Evolutionary conservation across 306 rosid species (phyloP).

Genomic region (Prunus kanzakura): DNA sequence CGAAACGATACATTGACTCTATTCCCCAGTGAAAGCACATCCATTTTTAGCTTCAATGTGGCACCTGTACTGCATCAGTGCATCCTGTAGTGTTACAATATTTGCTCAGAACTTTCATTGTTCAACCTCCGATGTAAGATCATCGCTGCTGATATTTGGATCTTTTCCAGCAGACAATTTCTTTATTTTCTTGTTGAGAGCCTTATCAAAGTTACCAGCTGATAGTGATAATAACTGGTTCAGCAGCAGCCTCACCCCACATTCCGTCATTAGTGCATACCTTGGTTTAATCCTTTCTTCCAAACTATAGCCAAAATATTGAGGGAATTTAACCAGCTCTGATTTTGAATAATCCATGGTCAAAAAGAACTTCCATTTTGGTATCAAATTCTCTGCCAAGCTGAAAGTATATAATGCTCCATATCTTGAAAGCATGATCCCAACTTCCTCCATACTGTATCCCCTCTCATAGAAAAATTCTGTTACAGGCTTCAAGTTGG

Average conservation of each 20-base stretch:
- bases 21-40: slow-evolving; percentile 4
- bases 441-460: slow-evolving; percentile 62
- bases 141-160: slow-evolving; percentile 21
- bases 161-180: slow-evolving; percentile 33
- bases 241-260: slow-evolving; percentile 59
- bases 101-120: slow-evolving; percentile 14
- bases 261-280: slow-evolving; percentile 52
- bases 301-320: slow-evolving; percentile 81
- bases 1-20: neutral
- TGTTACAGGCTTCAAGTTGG: slow-evolving; percentile 74
- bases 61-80: neutral
- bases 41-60: slow-evolving; percentile 2
- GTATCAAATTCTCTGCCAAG: slow-evolving; percentile 58
- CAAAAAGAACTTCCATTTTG: slow-evolving; percentile 83
- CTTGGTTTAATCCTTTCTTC: slow-evolving; percentile 83
- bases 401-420: slow-evolving; percentile 74
- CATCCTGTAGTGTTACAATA: slow-evolving; percentile 8
- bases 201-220: slow-evolving; percentile 38
- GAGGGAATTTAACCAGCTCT: slow-evolving; percentile 84
- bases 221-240: slow-evolving; percentile 79
- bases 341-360: slow-evolving; percentile 64
- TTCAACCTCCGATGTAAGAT: slow-evolving; percentile 4
- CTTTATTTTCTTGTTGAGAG: slow-evolving; percentile 54
- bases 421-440: slow-evolving; percentile 78
- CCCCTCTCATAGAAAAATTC: slow-evolving; percentile 73